Base-by-base conservation (phyloP, 306 rosid species). In the Cicer bijugum region DNA sequence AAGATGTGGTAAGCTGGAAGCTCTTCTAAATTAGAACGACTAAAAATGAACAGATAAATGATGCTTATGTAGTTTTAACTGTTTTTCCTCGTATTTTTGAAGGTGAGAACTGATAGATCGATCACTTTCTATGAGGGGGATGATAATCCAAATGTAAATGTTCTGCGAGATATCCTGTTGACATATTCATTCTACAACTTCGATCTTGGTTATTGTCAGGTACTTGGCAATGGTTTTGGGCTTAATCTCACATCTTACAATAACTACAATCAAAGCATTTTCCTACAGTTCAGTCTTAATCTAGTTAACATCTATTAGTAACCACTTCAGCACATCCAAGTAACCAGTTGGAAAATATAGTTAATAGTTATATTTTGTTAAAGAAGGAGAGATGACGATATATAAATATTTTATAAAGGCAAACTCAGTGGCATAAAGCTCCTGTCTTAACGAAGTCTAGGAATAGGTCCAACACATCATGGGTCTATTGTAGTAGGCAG, bases 151-250 rank as follows among this genome's bases (percentile, higher is more conserved):
- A 88, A 88, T 69, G 96, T 95, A 79, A 86, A 80, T 77, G 69
- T 85, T 71, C 83, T 95, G 47, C 96, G 86, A 51, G 99, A 95
- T 85, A 95, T 95, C 80, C 79, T 95, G 58, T 66, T 95, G 89
- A 89, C 97, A 10, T 95, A 91, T 78, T 91, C 99, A 52, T 95
- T 95, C 90, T 95, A 95, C 92, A 95, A 95, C 86, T 95, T 95
- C 12, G 99, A 95, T 86, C 97, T 95, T 77, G 99, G 99, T 80
- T 95, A 95, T 77, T 95, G 99, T 78, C 99, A 95, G 99, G 99
- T 95, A 88, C 72, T 73, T 16, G 75, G 16, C 57, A 19, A 50
- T 62, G 63, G 67, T 73, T 63, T 20, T 61, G 44, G 38, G 17
- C 37, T 60, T 57, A 33, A 28, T 56, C 55, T 38, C 78, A 33